Base-by-base conservation (phyloP, 1,284 basidiomycete species). In the Fereydounia khargensis region DNA sequence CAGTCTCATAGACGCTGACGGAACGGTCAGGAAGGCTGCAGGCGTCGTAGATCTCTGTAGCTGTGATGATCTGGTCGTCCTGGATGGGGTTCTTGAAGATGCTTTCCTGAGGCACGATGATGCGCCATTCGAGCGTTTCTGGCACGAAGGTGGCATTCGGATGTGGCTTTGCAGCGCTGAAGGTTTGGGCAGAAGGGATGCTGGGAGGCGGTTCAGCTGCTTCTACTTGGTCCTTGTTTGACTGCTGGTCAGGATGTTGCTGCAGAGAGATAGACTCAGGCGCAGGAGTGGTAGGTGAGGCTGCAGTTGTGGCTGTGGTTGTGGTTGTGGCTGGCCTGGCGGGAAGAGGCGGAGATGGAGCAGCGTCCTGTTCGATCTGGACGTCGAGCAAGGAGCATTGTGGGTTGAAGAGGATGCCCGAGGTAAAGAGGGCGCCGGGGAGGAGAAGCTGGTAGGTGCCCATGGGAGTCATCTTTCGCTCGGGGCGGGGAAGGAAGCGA, bases 61-160 rank as follows among this genome's bases (percentile, higher is more conserved):
- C 38, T 20, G 50, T 34, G 30, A 35, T n/a, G 0, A 36, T 4
- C 3, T 36, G 3, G 1, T 7, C 6, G 5, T 39, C 25, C 10
- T 27, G 23, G 2, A 31, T 32, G 8, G 45, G 36, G 6, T 21
- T 24, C 13, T 36, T 39, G 16, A 40, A 33, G 13, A 63, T 16
- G 9, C 46, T 27, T 7, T 39, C 25, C 25, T 49, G 30, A 6
- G 47, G 45, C 16, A 51, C 36, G 27, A 67, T 36, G 40, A 67
- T 31, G 10, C 47, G 38, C 64, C 64, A 67, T 30, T 67, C 60
- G 40, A 64, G 57, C 14, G 43, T 41, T 24, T 59, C 61, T n/a
- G 64, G 42, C 9, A 52, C 54, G 35, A 65, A 61, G 19, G 58
- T 35, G 16, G 64, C 64, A 6, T 49, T 33, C 7, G 59, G 53